These are phyloP conservation scores for Abrus pulchellus DNA, from an alignment of 306 rosid species.

Conservation along the genomic window DNA sequence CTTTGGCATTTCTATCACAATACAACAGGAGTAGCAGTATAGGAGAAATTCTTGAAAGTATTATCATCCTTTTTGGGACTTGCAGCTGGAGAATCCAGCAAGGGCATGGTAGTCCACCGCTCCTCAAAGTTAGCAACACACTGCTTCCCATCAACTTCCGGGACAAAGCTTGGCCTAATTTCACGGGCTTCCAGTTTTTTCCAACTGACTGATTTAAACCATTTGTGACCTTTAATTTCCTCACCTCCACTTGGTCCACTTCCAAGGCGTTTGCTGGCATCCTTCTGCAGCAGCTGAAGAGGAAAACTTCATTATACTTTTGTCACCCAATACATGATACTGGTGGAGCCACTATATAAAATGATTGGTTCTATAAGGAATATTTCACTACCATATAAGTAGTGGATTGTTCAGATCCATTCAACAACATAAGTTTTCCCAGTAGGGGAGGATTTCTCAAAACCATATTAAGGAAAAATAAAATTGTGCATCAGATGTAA, in stretches of 20 bases:
- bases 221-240: conserved; percentile 75
- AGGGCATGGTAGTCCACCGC: conserved; percentile 78
- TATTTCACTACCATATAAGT: not conserved
- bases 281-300: conserved; percentile 76
- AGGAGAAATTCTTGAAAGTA: conserved; percentile 68
- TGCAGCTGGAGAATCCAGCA: conserved; percentile 76
- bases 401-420: not conserved
- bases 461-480: not conserved
- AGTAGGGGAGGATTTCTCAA: not conserved
- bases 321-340: not conserved
- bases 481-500: not conserved
- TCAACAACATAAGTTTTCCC: conserved; percentile 4
- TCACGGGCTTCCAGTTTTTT: conserved; percentile 72
- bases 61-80: conserved; percentile 68
- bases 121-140: conserved; percentile 89
- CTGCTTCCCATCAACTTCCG: conserved; percentile 76
- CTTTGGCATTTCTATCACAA: conserved; percentile 43
- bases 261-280: conserved; percentile 74
- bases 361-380: conserved; percentile 11
- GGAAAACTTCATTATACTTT: conserved; percentile 35
- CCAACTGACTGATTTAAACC: conserved; percentile 84
- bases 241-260: conserved; percentile 67
- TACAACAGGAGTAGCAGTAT: conserved; percentile 58
- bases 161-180: conserved; percentile 81
- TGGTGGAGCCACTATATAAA: conserved; percentile 6